Evolutionary conservation across 208 protist species (phyloP), one percentile per base, ranked within the genome.

Genomic region (Trypanosoma melophagium): DNA sequence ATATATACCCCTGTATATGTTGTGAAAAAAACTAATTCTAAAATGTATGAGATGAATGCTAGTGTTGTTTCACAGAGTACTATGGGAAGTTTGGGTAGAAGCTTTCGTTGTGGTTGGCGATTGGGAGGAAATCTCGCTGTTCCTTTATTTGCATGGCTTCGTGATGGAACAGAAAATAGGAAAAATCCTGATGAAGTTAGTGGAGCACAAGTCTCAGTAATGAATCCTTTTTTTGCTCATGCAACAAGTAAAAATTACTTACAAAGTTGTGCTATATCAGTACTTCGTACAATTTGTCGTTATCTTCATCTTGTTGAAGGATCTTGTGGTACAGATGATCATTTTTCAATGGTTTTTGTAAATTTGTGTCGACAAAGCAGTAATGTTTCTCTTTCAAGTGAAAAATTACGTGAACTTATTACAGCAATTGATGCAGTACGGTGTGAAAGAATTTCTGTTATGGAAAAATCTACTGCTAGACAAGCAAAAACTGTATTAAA

Each of bases 171-270:
- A 44, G 85, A 92, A 58, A 63, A 50, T 9, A 55, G 52, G 19
- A 57, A 35, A 5, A 67, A 66, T 25, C 74, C 83, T 41, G 60
- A 72, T 28, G 87, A 96, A 72, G 87, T 93, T 50, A 25, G 28
- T 38, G 91, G 88, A n/a, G 81, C 83, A 0, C 45, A 69, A 22
- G 66, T 81, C 7, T 54, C 60, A 16, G 16, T 79, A 1, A 50
- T 65, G n/a, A 76, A 53, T 13, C 82, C 84, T 8, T 89, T 87
- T 64, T 76, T 77, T 65, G 90, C 86, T 77, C 85, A 90, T 45
- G 55, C 67, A 28, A 77, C 74, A 4, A 74, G 79, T 19, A 66
- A 60, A 2, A 71, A 83, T 55, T 75, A 64, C 14, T 66, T 96
- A 25, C 82, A 79, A n/a, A 59, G 60, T 42, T 87, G 83, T 54